phyloP scores from a whole-genome alignment of 768 basidiomycete genomes.

The Lactifluus subvellereus region DNA sequence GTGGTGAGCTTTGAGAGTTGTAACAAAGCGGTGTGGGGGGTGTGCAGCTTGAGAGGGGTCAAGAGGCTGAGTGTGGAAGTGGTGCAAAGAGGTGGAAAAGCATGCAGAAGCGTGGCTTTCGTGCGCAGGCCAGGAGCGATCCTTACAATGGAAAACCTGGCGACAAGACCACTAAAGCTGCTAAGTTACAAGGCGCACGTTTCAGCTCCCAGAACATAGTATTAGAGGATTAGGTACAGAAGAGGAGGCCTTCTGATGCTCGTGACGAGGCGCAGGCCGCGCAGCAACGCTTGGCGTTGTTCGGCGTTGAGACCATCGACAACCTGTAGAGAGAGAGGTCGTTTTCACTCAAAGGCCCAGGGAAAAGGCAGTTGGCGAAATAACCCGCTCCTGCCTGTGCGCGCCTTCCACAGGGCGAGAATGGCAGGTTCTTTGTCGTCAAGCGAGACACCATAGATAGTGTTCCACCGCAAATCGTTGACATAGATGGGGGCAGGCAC shows the following conservation, averaged over 20 bases:
- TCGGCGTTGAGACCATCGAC: constrained; percentile 40
- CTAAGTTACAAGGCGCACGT: constrained; percentile 32
- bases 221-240: constrained; percentile 44
- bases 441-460: constrained; percentile 81
- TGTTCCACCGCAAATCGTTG: constrained; percentile 65
- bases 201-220: not conserved
- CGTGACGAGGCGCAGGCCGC: constrained; percentile 98
- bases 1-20: too few relatives aligned
- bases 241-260: constrained; percentile 87
- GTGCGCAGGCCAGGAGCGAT: too few relatives aligned
- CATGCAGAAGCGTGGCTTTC: too few relatives aligned
- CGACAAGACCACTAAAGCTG: constrained; percentile 82
- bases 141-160: too few relatives aligned
- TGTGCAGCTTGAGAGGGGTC: too few relatives aligned
- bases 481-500: too few relatives aligned
- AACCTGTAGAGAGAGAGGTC: constrained; percentile 41
- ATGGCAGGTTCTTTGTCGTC: constrained; percentile 69
- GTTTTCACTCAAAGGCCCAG: constrained; percentile 6
- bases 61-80: too few relatives aligned
- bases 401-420: constrained; percentile 74
- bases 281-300: constrained; percentile 57
- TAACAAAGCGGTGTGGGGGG: too few relatives aligned
- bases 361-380: too few relatives aligned
- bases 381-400: constrained; percentile 21
- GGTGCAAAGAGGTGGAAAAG: too few relatives aligned